Evolutionary conservation across 2,329 filamentous ascomycete genomes (phyloP).

Genomic region (Pyricularia grisea): DNA sequence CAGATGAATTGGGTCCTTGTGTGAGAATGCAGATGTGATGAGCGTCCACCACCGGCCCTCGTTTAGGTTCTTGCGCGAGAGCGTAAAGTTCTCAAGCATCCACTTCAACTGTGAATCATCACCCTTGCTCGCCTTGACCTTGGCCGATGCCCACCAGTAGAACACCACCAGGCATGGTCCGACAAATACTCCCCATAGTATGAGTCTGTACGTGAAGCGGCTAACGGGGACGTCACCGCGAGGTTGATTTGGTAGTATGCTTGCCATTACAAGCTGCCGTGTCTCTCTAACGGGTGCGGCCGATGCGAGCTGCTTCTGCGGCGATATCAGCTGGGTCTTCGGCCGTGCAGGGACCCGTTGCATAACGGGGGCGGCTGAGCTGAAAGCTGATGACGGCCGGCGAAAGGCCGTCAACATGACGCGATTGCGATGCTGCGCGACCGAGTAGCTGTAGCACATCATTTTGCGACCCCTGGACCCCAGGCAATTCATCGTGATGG

Average conservation of each 20-base stretch:
- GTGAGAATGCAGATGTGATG: conserved; percentile 14
- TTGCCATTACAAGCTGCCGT: not conserved
- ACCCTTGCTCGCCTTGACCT: not conserved
- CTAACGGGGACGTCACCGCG: not conserved
- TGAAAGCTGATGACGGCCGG: not conserved
- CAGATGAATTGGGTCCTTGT: conserved; percentile 11
- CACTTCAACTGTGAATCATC: not conserved
- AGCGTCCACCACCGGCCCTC: conserved; percentile 16
- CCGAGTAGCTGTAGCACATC: not conserved
- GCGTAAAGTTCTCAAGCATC: conserved; percentile 11
- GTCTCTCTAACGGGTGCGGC: not conserved
- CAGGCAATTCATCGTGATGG: not conserved
- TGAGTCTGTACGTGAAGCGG: not conserved
- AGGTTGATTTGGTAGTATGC: not conserved
- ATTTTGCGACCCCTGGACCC: not conserved
- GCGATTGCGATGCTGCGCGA: not conserved
- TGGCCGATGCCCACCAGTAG: conserved; percentile 1
- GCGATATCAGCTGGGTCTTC: not conserved
- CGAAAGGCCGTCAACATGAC: not conserved
- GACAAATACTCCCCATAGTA: not conserved
- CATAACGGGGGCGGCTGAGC: not conserved
- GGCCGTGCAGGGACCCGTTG: not conserved
- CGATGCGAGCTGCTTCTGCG: not conserved
- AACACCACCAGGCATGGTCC: not conserved
- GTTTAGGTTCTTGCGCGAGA: conserved; percentile 11